Base-by-base conservation (phyloP, 2,329 filamentous ascomycete species). In the Colletotrichum camelliae region DNA sequence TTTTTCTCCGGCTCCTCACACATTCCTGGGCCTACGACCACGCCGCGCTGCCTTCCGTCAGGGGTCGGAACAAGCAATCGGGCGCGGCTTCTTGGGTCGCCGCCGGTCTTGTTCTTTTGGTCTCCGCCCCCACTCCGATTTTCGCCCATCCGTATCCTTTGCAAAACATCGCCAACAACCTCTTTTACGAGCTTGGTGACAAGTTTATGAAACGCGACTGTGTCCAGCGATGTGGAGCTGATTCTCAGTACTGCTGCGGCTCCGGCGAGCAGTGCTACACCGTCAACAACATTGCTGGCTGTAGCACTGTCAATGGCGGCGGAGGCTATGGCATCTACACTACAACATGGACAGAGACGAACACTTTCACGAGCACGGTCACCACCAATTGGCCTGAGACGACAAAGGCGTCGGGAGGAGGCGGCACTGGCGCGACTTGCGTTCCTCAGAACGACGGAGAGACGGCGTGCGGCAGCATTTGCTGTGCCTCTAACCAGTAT, bases 401-500 rank as follows among this genome's bases (percentile, higher is more conserved):
- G 7, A 83, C 85, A 24, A 86, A 86, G 3, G 87, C 85, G n/a
- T 82, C 81, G 5, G 70, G 61, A 10, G 75, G 64, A 39, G 72
- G 65, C 24, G 69, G 43, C 35, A 33, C 65, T 18, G 85, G 86
- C 27, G 85, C 83, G 52, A 81, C 86, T 77, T 93, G 91, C 81
- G 82, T 87, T 1, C 90, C 91, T 2, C 81, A 83, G 65, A 85
- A 85, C n/a, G 83, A 86, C 5, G 88, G 89, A 71, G 86, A 94
- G 83, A 89, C 89, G 9, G 87, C 90, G 5, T 96, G 94, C 81
- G 94, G 94, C 37, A 82, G 82, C 68, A 92, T 93, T 74, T 96
- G 94, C 88, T 96, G 94, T 83, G 90, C 91, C 29, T 89, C 86
- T 75, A 91, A 90, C 85, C 93, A 95, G 83, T 93, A 92, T 81